phyloP scores from a whole-genome alignment of 2,329 filamentous ascomycete species.

The Colletotrichum paranaense region DNA sequence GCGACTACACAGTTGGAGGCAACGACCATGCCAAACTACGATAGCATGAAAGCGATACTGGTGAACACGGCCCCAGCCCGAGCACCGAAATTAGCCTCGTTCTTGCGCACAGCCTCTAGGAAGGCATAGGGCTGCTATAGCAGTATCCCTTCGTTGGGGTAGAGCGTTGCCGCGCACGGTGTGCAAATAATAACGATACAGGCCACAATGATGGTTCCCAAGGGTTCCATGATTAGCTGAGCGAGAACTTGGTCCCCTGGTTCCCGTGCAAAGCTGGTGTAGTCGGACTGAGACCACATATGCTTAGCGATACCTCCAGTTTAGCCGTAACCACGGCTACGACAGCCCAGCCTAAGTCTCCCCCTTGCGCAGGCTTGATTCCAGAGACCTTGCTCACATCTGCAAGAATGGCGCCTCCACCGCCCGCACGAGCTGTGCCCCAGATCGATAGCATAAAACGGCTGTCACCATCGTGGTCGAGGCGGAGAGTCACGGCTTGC shows the following conservation, averaged over 20 bases:
- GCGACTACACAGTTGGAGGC: constrained; percentile 27
- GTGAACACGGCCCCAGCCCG: constrained; percentile 17
- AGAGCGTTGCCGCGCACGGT: constrained; percentile 38
- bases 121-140: constrained; percentile 42
- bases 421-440: constrained; percentile 41
- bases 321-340: background rate
- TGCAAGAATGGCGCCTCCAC: constrained; percentile 35
- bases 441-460: constrained; percentile 43
- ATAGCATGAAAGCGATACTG: background rate
- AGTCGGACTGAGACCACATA: constrained; percentile 42
- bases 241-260: constrained; percentile 39
- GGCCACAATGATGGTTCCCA: constrained; percentile 33
- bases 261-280: constrained; percentile 38
- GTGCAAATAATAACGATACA: constrained; percentile 42
- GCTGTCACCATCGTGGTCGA: constrained; percentile 34
- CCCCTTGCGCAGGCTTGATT: constrained; percentile 29
- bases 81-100: constrained; percentile 1
- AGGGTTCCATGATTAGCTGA: constrained; percentile 38
- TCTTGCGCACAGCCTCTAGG: constrained; percentile 32
- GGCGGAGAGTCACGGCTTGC: constrained; percentile 36
- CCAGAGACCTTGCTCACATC: constrained; percentile 32
- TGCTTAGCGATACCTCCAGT: constrained; percentile 33
- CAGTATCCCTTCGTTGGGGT: constrained; percentile 36
- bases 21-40: constrained; percentile 25
- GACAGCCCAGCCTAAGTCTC: constrained; percentile 37